These are phyloP conservation scores for Metarhizium brunneum DNA, from an alignment of 2,329 filamentous ascomycete species.

Conservation along the genomic window DNA sequence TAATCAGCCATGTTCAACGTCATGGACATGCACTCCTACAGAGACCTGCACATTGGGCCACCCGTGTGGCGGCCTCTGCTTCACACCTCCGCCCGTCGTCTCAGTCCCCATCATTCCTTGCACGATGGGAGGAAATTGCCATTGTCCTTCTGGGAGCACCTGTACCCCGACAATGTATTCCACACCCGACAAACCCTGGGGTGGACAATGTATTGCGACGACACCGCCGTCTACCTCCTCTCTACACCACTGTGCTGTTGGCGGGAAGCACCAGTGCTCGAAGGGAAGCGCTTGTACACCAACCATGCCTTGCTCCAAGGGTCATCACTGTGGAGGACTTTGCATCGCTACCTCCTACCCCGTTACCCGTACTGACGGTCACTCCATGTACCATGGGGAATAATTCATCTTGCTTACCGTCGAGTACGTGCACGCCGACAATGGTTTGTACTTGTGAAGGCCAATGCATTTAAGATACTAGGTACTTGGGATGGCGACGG, in stretches of 20 bases:
- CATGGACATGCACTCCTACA: neutral
- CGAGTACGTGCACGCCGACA: neutral
- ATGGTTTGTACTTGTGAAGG: neutral
- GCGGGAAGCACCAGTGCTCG: neutral
- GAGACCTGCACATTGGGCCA: neutral
- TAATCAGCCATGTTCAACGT: neutral
- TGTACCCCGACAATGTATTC: neutral
- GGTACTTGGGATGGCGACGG: too few species aligned
- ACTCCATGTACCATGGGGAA: neutral
- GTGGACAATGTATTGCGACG: neutral
- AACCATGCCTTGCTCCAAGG: neutral
- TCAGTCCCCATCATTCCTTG: neutral
- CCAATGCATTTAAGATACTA: neutral
- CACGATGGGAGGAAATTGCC: neutral
- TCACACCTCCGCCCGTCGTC: neutral
- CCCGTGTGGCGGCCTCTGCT: neutral
- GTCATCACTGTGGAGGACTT: neutral
- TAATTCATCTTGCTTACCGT: neutral
- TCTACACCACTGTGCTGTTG: neutral
- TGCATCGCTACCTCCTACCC: neutral
- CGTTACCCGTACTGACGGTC: neutral
- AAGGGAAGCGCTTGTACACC: neutral
- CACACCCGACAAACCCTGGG: neutral
- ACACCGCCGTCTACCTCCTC: neutral
- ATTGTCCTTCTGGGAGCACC: neutral